Conservation (phyloP, 2,329 filamentous ascomycete genomes). For the Nectriaceae sp. region DNA sequence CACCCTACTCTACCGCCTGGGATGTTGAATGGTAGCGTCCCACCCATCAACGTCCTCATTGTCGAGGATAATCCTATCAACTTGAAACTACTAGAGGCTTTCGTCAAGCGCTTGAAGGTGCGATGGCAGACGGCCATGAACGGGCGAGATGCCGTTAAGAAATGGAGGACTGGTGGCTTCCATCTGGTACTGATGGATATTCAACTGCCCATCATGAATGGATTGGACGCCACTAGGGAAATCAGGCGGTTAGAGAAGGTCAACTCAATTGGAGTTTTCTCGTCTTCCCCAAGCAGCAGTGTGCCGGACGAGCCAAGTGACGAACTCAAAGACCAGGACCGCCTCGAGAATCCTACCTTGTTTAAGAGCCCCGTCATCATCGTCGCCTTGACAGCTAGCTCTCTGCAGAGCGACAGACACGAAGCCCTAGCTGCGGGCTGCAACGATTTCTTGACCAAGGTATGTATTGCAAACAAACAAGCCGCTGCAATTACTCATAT, state of each 20-base stretch:
- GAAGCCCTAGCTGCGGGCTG: slow-evolving; percentile 93
- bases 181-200: slow-evolving; percentile 99
- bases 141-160: slow-evolving; percentile 86
- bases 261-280: slow-evolving; percentile 91
- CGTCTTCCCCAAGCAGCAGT: slow-evolving; percentile 61
- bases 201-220: slow-evolving; percentile 94
- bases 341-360: slow-evolving; percentile 64
- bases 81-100: slow-evolving; percentile 86
- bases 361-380: slow-evolving; percentile 99
- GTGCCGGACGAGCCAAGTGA: slow-evolving; percentile 47
- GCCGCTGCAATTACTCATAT: neutral
- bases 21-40: slow-evolving; percentile 78
- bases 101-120: slow-evolving; percentile 94
- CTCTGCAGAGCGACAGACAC: slow-evolving; percentile 90
- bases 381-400: slow-evolving; percentile 92
- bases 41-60: slow-evolving; percentile 95
- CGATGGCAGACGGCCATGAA: slow-evolving; percentile 98
- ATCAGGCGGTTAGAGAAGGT: slow-evolving; percentile 86
- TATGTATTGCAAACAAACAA: slow-evolving; percentile 41
- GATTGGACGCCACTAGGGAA: slow-evolving; percentile 91
- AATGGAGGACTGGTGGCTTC: slow-evolving; percentile 91
- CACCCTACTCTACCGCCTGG: slow-evolving; percentile 56
- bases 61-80: slow-evolving; percentile 99
- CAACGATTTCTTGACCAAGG: slow-evolving; percentile 98
- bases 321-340: slow-evolving; percentile 65